Evolutionary conservation across 176 grass and related monocot genomes (phyloP), one percentile per base, ranked within the genome.

Genomic region (Calamus simplicifolius): DNA sequence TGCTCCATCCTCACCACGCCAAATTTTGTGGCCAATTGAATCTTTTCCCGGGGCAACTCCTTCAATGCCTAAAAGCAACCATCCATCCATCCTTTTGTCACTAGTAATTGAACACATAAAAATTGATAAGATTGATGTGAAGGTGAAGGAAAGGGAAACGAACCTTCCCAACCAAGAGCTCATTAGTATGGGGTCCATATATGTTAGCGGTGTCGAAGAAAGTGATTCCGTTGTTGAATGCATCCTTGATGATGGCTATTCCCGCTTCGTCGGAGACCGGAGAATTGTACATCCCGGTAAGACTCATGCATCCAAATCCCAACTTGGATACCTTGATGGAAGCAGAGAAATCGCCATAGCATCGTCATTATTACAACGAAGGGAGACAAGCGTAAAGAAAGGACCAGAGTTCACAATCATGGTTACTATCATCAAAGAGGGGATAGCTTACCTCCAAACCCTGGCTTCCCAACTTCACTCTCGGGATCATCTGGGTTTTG

Each of bases 261-360:
- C 58, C 70, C 23, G 19, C 49, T 8, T 60, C 70, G 5, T 73
- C 70, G 26, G 4, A 16, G 4, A 73, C 56, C n/a, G 70, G 58
- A 31, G 57, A 21, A 17, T 73, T 54, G 70, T 63, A 73, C 15
- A 25, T 0, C 14, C 70, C 58, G 3, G 49, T 21, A 25, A 73
- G 60, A 7, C 58, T 51, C 70, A 73, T 73, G 70, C 70, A 73
- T 6, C 70, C 70, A 54, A 63, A 73, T 23, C 70, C 70, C 31
- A 73, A 54, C 29, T 63, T 73, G 18, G 70, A 73, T 19, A 73
- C 70, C 70, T 73, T 23, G 12, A 62, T 19, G 18, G n/a, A 13
- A n/a, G 6, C 43, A 25, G 5, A 25, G 4, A 8, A 57, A 48
- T 48, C n/a, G 21, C 18, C 57, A 43, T 4, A n/a, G n/a, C 16